phyloP scores from a whole-genome alignment of 192 early-diverging fungal species.

The Paraglomus brasilianum region DNA sequence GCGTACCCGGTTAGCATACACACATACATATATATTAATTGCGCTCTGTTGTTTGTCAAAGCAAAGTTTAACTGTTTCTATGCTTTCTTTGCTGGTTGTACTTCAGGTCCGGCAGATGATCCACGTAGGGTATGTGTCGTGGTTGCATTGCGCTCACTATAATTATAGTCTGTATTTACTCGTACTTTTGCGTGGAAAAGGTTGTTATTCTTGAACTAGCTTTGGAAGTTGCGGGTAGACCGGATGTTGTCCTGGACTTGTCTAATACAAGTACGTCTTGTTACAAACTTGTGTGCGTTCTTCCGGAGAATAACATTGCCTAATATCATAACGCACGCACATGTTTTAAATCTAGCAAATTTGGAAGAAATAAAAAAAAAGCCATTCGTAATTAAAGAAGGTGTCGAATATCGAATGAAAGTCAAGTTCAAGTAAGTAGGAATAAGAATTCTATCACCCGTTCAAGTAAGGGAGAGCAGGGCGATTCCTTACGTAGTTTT shows the following conservation, averaged over 20 bases:
- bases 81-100: not conserved
- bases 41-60: not conserved
- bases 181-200: conserved; percentile 35
- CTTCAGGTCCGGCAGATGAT: conserved; percentile 53
- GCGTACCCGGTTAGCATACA: conserved; percentile 47
- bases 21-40: not conserved
- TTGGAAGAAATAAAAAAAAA: conserved; percentile 68
- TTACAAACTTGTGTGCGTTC: not conserved
- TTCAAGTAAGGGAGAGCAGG: not conserved
- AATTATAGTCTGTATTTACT: not conserved
- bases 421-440: conserved; percentile 75
- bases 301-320: no score
- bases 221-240: conserved; percentile 70
- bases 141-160: not conserved
- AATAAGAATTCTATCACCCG: not conserved
- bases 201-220: conserved; percentile 72
- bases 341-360: no score
- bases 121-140: conserved; percentile 41
- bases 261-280: conserved; percentile 62
- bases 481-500: not conserved
- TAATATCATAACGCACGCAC: no score
- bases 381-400: conserved; percentile 93
- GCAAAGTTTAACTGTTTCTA: not conserved
- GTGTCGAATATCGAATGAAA: conserved; percentile 89
- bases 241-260: conserved; percentile 77